Conservation (phyloP, 2,329 filamentous ascomycete species). For the Karstenula rhodostoma region DNA sequence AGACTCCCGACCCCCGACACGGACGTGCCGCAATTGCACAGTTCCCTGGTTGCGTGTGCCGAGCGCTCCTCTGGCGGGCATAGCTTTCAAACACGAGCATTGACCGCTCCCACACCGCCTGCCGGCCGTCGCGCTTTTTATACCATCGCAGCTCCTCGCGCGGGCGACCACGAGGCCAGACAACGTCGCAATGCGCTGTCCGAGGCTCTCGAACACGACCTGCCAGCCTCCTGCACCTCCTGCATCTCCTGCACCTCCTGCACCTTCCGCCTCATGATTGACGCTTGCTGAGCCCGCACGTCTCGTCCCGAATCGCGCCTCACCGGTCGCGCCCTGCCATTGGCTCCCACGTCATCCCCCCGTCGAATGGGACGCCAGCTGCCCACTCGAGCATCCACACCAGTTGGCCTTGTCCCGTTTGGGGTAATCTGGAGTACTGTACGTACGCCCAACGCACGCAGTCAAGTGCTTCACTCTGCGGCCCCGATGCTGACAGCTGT, state of each 20-base stretch:
- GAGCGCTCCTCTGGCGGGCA: conserved; percentile 41
- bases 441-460: conserved; percentile 34
- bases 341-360: conserved; percentile 35
- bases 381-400: conserved; percentile 35
- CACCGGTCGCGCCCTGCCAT: conserved; percentile 40
- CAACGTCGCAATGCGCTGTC: conserved; percentile 50
- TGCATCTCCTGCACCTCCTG: conserved; percentile 37
- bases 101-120: conserved; percentile 51
- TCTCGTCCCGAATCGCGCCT: conserved; percentile 43
- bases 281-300: conserved; percentile 46
- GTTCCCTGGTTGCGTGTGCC: conserved; percentile 27
- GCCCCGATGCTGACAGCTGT: conserved; percentile 37
- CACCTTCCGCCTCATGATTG: conserved; percentile 42
- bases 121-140: conserved; percentile 45
- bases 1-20: background rate
- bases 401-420: conserved; percentile 41
- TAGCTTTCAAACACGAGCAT: conserved; percentile 41
- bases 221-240: conserved; percentile 41
- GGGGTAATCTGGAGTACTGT: conserved; percentile 40
- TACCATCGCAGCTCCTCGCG: conserved; percentile 42
- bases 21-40: conserved; percentile 19
- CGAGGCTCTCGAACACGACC: conserved; percentile 38
- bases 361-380: conserved; percentile 45
- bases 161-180: conserved; percentile 39
- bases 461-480: conserved; percentile 23